phyloP scores from a whole-genome alignment of 1,284 basidiomycete species.

The Cryptococcus deneoformans region DNA sequence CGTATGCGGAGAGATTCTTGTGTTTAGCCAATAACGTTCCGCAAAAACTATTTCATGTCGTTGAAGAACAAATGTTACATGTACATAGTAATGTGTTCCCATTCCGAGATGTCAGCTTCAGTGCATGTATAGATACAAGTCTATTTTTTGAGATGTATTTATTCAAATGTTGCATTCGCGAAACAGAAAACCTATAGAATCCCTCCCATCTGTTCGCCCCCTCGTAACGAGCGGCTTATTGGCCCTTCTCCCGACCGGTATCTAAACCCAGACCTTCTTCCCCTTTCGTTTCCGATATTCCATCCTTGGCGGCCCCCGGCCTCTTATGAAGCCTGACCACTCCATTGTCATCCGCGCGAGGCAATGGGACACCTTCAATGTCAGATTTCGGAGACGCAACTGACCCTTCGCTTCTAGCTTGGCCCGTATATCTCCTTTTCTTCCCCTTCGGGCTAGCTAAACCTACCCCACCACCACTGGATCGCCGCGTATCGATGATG shows the following conservation, averaged over 20 bases:
- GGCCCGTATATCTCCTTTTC: neutral
- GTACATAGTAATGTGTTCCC: too few relatives aligned
- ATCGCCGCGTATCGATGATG: conserved; percentile 41
- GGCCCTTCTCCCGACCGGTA: conserved; percentile 15
- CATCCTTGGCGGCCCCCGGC: conserved; percentile 2
- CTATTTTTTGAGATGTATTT: too few relatives aligned
- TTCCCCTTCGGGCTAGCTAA: neutral
- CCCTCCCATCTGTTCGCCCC: too few relatives aligned
- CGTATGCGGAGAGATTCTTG: too few relatives aligned
- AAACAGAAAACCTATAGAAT: too few relatives aligned
- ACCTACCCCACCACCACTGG: neutral
- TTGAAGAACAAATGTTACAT: too few relatives aligned
- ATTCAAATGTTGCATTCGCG: too few relatives aligned
- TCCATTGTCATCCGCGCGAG: conserved; percentile 24
- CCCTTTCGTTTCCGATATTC: neutral
- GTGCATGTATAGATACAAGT: too few relatives aligned
- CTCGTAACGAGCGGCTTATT: neutral
- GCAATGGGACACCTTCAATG: conserved; percentile 8
- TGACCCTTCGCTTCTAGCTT: neutral
- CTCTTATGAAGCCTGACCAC: conserved; percentile 19
- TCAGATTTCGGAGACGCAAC: conserved; percentile 5
- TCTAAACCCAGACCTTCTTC: conserved; percentile 1
- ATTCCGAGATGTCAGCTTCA: too few relatives aligned
- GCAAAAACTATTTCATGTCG: too few relatives aligned
- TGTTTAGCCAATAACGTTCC: too few relatives aligned